Evolutionary conservation across 2,329 filamentous ascomycete species (phyloP).

Genomic region (Onygenales sp.): DNA sequence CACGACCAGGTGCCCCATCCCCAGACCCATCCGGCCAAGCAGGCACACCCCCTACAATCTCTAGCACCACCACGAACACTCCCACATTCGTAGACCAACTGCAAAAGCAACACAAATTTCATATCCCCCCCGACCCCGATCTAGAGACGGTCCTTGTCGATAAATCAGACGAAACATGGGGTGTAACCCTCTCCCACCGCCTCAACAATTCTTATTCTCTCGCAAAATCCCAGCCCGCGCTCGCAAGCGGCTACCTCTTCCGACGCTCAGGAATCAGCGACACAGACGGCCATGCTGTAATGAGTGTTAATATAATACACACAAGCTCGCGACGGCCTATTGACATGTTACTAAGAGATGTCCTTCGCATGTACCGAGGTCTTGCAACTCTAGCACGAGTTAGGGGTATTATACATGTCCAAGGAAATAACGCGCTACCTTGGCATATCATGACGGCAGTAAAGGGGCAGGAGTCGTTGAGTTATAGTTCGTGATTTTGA

Average conservation of each 20-base stretch:
- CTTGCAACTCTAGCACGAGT: constrained; percentile 33
- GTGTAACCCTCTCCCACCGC: constrained; percentile 44
- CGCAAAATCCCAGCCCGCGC: constrained; percentile 32
- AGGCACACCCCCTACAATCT: constrained; percentile 23
- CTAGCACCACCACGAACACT: constrained; percentile 14
- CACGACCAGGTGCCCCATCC: constrained; percentile 28
- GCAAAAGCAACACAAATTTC: constrained; percentile 27
- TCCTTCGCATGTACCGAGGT: constrained; percentile 36
- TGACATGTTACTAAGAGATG: constrained; percentile 31
- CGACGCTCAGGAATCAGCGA: constrained; percentile 34
- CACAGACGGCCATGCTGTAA: constrained; percentile 30
- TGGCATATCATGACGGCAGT: constrained; percentile 40
- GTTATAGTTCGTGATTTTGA: constrained; percentile 26
- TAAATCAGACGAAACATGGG: constrained; percentile 51
- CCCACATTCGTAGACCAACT: constrained; percentile 4
- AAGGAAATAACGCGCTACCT: constrained; percentile 31
- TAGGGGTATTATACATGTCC: constrained; percentile 32
- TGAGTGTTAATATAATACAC: constrained; percentile 35
- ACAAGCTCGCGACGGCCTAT: constrained; percentile 18
- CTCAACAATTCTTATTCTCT: constrained; percentile 32
- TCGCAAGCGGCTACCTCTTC: constrained; percentile 39
- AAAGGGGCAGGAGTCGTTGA: constrained; percentile 32
- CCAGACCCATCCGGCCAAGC: constrained; percentile 35
- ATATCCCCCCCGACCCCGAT: constrained; percentile 37
- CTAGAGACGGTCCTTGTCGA: constrained; percentile 50